Conservation (phyloP, 2,329 filamentous ascomycete genomes). For the Sordariomycetes sp. region DNA sequence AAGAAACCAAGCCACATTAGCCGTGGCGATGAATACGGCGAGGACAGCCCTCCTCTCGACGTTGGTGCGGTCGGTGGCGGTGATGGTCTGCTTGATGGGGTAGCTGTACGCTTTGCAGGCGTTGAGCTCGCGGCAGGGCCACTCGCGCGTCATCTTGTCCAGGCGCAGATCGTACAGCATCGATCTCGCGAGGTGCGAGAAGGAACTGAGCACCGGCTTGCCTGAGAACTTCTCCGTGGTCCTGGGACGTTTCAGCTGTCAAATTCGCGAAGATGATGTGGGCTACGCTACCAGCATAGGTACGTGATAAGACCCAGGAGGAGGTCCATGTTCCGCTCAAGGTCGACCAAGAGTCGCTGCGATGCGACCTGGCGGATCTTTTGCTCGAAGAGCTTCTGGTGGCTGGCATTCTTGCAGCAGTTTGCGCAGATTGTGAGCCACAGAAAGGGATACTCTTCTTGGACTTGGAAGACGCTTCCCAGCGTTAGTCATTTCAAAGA, state of each 20-base stretch:
- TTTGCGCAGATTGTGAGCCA: conserved; percentile 39
- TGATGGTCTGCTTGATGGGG: conserved; percentile 8
- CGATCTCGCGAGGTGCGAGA: not conserved
- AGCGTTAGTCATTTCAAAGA: not conserved
- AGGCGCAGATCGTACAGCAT: conserved; percentile 10
- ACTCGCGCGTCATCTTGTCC: conserved; percentile 6
- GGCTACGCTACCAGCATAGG: conserved; percentile 10
- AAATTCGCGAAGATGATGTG: too few relatives aligned
- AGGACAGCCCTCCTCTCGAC: conserved; percentile 19
- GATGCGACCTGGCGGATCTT: conserved; percentile 32
- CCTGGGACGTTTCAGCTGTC: not conserved
- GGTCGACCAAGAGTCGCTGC: conserved; percentile 33
- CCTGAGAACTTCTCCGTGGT: not conserved
- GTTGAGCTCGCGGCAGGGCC: conserved; percentile 8
- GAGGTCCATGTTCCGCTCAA: conserved; percentile 40
- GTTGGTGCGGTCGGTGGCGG: conserved; percentile 12
- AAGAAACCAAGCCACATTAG: conserved; percentile 10
- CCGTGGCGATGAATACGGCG: conserved; percentile 14
- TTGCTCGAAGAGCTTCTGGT: conserved; percentile 28
- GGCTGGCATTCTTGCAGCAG: conserved; percentile 27
- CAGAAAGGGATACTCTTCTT: conserved; percentile 32
- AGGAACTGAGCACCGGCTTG: not conserved
- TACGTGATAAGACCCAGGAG: conserved; percentile 38
- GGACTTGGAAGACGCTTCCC: conserved; percentile 24
- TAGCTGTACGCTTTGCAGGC: conserved; percentile 6